Conservation (phyloP, 148 eudicot genomes). For the Camellia japonica region DNA sequence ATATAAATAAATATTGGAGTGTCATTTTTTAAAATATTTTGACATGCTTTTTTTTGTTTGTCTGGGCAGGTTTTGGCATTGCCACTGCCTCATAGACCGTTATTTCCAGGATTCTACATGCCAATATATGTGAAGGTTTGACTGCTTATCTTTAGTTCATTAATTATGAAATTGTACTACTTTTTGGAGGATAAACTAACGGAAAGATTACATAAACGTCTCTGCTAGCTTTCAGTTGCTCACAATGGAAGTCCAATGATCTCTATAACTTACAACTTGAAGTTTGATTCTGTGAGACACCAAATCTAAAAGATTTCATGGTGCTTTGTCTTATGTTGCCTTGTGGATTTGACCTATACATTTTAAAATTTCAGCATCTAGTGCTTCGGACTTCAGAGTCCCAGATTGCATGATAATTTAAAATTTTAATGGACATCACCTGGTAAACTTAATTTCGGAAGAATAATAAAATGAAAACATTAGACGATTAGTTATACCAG, state of each 20-base stretch:
- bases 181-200: neutral
- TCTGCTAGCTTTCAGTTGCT: neutral
- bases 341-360: neutral
- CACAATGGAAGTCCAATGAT: neutral
- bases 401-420: neutral
- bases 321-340: neutral
- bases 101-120: conserved; percentile 98
- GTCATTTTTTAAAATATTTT: neutral
- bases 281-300: neutral
- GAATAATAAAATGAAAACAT: neutral
- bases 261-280: neutral
- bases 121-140: conserved; percentile 90
- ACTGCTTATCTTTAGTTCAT: neutral
- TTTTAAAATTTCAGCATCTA: neutral
- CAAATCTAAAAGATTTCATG: neutral
- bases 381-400: neutral
- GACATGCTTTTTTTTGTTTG: neutral
- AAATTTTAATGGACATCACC: neutral
- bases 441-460: neutral
- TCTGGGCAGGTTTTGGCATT: conserved; percentile 79
- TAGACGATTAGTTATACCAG: too few species aligned
- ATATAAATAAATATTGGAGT: neutral
- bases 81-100: conserved; percentile 84
- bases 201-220: neutral
- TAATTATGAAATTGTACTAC: neutral